phyloP scores from a whole-genome alignment of 2,329 filamentous ascomycete genomes.

The Penicillium hesseltinei region DNA sequence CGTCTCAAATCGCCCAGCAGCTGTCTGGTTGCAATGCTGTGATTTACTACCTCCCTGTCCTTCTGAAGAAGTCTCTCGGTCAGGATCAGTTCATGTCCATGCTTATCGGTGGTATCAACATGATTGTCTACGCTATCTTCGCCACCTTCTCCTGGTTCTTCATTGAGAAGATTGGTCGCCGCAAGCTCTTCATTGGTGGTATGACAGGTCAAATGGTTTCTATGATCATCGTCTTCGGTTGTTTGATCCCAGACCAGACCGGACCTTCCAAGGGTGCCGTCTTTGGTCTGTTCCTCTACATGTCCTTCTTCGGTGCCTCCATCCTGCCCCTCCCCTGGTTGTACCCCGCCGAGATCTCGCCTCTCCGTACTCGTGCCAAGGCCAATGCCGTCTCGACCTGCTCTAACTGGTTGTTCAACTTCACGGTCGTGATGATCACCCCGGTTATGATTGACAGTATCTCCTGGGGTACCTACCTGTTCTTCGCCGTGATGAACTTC shows the following conservation, averaged over 20 bases:
- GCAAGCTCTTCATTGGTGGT: slow-evolving; percentile 43
- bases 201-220: slow-evolving; percentile 39
- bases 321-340: slow-evolving; percentile 64
- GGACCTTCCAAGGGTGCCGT: slow-evolving; percentile 40
- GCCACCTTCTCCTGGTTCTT: slow-evolving; percentile 49
- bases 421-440: slow-evolving; percentile 53
- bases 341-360: slow-evolving; percentile 53
- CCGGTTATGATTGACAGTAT: slow-evolving; percentile 43
- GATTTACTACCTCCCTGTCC: slow-evolving; percentile 50
- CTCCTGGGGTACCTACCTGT: slow-evolving; percentile 45
- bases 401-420: slow-evolving; percentile 58
- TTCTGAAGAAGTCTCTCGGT: slow-evolving; percentile 49
- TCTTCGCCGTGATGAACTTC: slow-evolving; percentile 44
- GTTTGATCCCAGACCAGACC: slow-evolving; percentile 33
- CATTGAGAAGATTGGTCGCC: slow-evolving; percentile 50
- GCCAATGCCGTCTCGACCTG: slow-evolving; percentile 56
- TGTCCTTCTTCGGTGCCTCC: slow-evolving; percentile 65
- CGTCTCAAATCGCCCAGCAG: slow-evolving; percentile 48
- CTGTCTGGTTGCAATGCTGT: slow-evolving; percentile 52
- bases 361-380: slow-evolving; percentile 56
- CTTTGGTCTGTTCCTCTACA: slow-evolving; percentile 67
- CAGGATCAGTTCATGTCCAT: slow-evolving; percentile 44
- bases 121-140: slow-evolving; percentile 47
- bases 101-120: slow-evolving; percentile 54
- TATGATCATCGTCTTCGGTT: slow-evolving; percentile 43